phyloP scores from a whole-genome alignment of 2,329 filamentous ascomycete species.

The Pestalotiopsis sp. region DNA sequence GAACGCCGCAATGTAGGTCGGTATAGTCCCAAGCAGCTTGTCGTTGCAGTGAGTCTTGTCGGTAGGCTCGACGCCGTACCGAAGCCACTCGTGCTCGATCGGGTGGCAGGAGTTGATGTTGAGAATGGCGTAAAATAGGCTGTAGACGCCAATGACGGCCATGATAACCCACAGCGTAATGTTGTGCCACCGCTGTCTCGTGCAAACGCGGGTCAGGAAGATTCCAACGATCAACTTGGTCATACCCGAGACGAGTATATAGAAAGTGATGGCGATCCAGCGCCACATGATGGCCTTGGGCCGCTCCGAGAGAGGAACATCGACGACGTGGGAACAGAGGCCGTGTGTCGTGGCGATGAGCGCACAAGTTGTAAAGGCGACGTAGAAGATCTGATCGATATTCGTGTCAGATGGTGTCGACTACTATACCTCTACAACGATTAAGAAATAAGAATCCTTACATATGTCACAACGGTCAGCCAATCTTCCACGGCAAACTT shows the following conservation, averaged over 20 bases:
- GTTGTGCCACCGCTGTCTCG: constrained; percentile 9
- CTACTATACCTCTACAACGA: not conserved
- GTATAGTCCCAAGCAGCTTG: constrained; percentile 2
- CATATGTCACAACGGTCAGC: constrained; percentile 6
- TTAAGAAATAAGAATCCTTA: not conserved
- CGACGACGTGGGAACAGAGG: constrained; percentile 4
- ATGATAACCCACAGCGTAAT: constrained; percentile 13
- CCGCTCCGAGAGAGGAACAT: constrained; percentile 9
- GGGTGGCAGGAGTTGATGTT: constrained; percentile 13
- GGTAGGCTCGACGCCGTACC: not conserved
- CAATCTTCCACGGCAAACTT: constrained; percentile 10
- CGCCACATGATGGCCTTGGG: constrained; percentile 13
- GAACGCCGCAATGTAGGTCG: constrained; percentile 11
- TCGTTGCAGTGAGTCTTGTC: constrained; percentile 2
- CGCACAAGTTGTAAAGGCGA: not conserved
- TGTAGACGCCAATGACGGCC: constrained; percentile 7
- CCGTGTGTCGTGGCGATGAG: not conserved
- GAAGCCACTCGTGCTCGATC: constrained; percentile 8
- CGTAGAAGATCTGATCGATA: constrained; percentile 2
- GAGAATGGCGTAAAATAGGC: constrained; percentile 9
- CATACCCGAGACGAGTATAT: constrained; percentile 8
- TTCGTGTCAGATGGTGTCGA: not conserved
- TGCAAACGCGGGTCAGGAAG: constrained; percentile 12
- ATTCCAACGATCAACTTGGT: constrained; percentile 10
- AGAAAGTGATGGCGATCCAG: constrained; percentile 13